A percentile compares a stretch with the other conserved stretches of the same genome.
phyloP scores from a whole-genome alignment of 1,284 basidiomycete species.

The Trichosporon faecale region DNA sequence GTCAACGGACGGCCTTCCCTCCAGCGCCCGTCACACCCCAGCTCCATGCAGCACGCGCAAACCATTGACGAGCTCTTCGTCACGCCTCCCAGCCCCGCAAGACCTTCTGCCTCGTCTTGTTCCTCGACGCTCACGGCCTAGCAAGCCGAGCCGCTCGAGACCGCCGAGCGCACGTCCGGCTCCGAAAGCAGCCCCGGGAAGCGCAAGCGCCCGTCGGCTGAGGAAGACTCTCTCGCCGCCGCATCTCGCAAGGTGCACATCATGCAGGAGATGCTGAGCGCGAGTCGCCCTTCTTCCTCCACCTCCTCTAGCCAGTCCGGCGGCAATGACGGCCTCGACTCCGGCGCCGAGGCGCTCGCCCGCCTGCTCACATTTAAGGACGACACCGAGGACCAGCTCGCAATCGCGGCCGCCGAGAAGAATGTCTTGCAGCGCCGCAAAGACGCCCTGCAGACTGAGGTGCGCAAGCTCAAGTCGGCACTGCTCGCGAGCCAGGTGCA shows the following conservation, averaged over 20 bases:
- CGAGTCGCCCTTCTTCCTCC: not conserved
- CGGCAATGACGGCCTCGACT: not conserved
- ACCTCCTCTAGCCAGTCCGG: not conserved
- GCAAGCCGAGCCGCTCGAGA: not conserved
- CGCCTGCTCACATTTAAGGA: not conserved
- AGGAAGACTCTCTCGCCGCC: not conserved
- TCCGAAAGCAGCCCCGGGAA: not conserved
- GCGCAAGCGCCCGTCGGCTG: not conserved
- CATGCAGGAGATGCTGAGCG: not conserved
- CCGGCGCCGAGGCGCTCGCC: not conserved
- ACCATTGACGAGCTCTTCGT: not conserved
- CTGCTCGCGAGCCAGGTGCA: not conserved
- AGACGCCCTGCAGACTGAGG: not conserved
- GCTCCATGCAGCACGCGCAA: too few relatives aligned
- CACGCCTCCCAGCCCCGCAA: not conserved
- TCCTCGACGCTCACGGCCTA: not conserved
- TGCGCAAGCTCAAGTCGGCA: not conserved
- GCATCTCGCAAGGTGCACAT: not conserved
- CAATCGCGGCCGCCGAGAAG: not conserved
- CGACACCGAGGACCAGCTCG: slow-evolving; percentile 39
- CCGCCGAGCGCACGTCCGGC: too few relatives aligned
- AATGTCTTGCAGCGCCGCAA: not conserved
- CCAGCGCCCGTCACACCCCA: too few relatives aligned
- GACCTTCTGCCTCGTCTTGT: not conserved
- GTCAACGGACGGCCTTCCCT: too few relatives aligned